Evolutionary conservation across 129 eudicot genomes (phyloP).

Genomic region (Ambrosia artemisiifolia): DNA sequence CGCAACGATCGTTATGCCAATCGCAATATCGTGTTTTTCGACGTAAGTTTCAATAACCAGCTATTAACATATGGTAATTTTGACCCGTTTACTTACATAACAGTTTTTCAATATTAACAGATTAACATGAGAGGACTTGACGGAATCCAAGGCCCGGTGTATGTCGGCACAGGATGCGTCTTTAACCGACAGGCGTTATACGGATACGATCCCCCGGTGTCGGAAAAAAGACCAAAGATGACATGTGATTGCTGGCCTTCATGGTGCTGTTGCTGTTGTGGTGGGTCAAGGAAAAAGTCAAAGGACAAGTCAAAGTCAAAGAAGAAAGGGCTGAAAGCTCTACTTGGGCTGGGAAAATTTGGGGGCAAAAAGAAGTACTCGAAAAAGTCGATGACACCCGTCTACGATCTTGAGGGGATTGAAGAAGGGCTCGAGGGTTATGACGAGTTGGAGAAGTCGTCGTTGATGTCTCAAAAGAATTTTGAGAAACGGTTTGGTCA

Average conservation of each 20-base stretch:
- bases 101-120: slow-evolving; percentile 28
- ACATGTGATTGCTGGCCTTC: slow-evolving; percentile 96
- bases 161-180: slow-evolving; percentile 93
- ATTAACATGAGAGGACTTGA: slow-evolving; percentile 99
- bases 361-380: slow-evolving; percentile 80
- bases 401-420: slow-evolving; percentile 86
- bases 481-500: slow-evolving; percentile 93
- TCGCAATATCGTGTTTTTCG: slow-evolving; percentile 92
- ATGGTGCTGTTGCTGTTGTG: slow-evolving; percentile 95
- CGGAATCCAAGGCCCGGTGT: slow-evolving; percentile 97
- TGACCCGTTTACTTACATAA: slow-evolving; percentile 3
- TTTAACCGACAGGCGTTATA: slow-evolving; percentile 87
- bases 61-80: not conserved
- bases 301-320: slow-evolving; percentile 53
- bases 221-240: slow-evolving; percentile 88
- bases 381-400: slow-evolving; percentile 57
- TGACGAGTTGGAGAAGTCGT: slow-evolving; percentile 88
- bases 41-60: slow-evolving; percentile 52
- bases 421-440: slow-evolving; percentile 99
- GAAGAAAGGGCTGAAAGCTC: slow-evolving; percentile 79
- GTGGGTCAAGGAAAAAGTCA: slow-evolving; percentile 64
- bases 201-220: slow-evolving; percentile 92
- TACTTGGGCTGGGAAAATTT: slow-evolving; percentile 53
- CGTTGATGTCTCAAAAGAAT: slow-evolving; percentile 94
- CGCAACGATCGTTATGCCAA: slow-evolving; percentile 90